Base-by-base conservation (phyloP, 2,329 filamentous ascomycete species). In the Xylariaceae sp. region DNA sequence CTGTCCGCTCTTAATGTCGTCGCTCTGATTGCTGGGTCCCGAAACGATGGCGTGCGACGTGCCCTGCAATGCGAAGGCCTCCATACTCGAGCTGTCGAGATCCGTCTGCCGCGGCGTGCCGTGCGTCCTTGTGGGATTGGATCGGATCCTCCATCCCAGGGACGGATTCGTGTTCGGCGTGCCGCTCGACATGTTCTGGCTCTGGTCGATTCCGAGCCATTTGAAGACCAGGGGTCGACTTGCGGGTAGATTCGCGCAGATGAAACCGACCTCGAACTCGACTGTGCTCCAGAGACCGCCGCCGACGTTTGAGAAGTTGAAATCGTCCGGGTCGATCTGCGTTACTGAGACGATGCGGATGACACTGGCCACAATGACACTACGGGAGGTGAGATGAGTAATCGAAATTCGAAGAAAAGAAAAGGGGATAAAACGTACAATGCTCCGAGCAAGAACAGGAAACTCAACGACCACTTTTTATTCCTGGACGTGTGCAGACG, bases 391-490 rank as follows among this genome's bases (percentile, higher is more conserved):
- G 13, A 9, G 1, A 52, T 69, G 48, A 67, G 65, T n/a, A 35
- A 52, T 53, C 2, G 9, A 30, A 18, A 11, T 9, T 23, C 18
- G 3, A 35, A 13, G 39, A 51, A 45, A 23, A 47, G 42, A 50
- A 48, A 50, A 3, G 6, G n/a, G 13, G 13, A 6, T 15, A 45
- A 15, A 34, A 30, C 30, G 17, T 60, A 72, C 71, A 72, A 70
- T 23, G 67, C 66, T 13, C 71, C 71, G 8, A 73, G 65, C 13
- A 73, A 58, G 49, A 73, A 72, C 13, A 73, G 52, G 34, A 72
- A 68, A 18, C 68, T 72, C 35, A 72, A 52, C 0, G 70, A 71
- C 62, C 61, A 66, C 57, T 72, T 73, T 50, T 66, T 69, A 51
- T 62, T 68, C 55, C 58, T 67, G 0, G 68, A 69, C 13, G 70